phyloP scores from a whole-genome alignment of 805 yeast genomes.

The Sungouiella blattae region DNA sequence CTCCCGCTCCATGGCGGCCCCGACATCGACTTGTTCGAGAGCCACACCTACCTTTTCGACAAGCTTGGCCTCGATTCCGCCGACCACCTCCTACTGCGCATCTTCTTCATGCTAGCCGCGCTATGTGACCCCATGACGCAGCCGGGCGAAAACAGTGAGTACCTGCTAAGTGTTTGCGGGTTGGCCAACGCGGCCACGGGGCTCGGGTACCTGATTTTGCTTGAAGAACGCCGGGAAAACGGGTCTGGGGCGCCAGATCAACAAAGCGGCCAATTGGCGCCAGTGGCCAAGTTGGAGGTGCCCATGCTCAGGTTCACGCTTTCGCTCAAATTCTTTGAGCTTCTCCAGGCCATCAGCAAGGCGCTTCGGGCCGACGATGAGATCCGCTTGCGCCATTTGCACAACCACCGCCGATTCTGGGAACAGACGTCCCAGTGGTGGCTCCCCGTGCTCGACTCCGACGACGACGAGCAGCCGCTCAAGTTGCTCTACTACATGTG shows the following conservation, averaged over 20 bases:
- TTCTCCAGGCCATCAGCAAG: conserved; percentile 35
- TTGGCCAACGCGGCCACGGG: conserved; percentile 51
- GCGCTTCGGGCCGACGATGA: conserved; percentile 44
- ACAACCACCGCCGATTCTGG: conserved; percentile 35
- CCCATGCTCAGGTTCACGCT: conserved; percentile 32
- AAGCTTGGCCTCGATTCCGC: conserved; percentile 6
- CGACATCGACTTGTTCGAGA: conserved; percentile 11
- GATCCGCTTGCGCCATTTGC: conserved; percentile 33
- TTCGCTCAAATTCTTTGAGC: conserved; percentile 31
- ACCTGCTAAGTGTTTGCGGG: conserved; percentile 53
- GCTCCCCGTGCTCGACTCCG: conserved; percentile 20
- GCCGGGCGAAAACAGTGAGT: conserved; percentile 56
- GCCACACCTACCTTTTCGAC: conserved; percentile 8
- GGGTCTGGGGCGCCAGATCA: conserved; percentile 1
- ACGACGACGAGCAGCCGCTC: conserved; percentile 18
- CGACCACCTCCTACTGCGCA: conserved; percentile 7
- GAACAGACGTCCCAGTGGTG: conserved; percentile 20
- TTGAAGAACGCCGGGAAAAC: conserved; percentile 9
- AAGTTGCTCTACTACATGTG: conserved; percentile 28
- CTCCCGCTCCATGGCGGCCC: conserved; percentile 10
- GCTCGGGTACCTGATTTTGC: conserved; percentile 23
- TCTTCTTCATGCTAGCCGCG: conserved; percentile 17
- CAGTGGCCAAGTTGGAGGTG: conserved; percentile 12
- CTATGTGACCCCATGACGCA: conserved; percentile 63
- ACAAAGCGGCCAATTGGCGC: background rate